Conservation (phyloP, 495 filamentous ascomycete species). For the Hyphodiscus hymeniophilus region DNA sequence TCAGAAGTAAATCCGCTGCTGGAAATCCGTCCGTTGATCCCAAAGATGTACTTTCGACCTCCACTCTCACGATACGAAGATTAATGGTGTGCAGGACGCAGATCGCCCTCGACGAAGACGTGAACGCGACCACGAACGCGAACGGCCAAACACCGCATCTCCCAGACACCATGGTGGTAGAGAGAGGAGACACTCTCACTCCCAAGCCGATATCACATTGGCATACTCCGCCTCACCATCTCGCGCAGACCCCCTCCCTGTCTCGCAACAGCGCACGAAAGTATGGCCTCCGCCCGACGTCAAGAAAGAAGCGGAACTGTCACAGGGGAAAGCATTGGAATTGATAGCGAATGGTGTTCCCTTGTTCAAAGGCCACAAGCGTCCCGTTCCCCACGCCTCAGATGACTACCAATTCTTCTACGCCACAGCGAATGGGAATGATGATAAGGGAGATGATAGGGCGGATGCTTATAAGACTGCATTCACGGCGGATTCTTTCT, state of each 20-base stretch:
- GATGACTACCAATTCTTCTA: slow-evolving; percentile 40
- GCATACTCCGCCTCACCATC: neutral
- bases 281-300: slow-evolving; percentile 18
- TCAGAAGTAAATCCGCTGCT: slow-evolving; percentile 12
- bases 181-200: neutral
- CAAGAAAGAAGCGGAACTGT: slow-evolving; percentile 3
- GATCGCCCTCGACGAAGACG: neutral
- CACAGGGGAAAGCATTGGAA: slow-evolving; percentile 18
- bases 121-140: neutral
- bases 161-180: neutral
- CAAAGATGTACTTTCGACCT: neutral
- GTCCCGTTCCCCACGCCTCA: slow-evolving; percentile 12
- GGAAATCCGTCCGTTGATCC: neutral
- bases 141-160: neutral
- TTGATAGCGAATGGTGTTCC: slow-evolving; percentile 18
- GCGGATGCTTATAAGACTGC: slow-evolving; percentile 8
- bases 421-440: slow-evolving; percentile 25
- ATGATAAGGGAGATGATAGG: slow-evolving; percentile 5
- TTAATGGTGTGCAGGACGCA: neutral
- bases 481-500: slow-evolving; percentile 16
- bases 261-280: slow-evolving; percentile 1
- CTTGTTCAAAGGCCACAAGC: slow-evolving; percentile 15
- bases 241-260: neutral
- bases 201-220: no score
- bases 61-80: neutral